Percentiles rank a stretch among this genome's conserved stretches.
phyloP scores from a whole-genome alignment of 148 eudicot species.

The Heliosperma pusillum region DNA sequence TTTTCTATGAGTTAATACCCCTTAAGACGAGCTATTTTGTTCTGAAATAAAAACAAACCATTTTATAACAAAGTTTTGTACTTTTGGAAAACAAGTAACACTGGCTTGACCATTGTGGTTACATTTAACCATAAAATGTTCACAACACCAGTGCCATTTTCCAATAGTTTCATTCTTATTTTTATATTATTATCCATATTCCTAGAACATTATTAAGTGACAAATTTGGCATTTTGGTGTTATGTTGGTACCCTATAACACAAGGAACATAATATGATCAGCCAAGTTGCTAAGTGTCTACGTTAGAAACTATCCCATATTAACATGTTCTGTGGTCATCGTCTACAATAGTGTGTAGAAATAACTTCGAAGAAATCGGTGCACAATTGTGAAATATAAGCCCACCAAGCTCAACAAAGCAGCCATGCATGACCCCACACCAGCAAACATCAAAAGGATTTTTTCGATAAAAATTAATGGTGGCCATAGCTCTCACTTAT shows the following conservation, averaged over 20 bases:
- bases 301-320: slow-evolving; percentile 26
- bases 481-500: slow-evolving; percentile 36
- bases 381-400: slow-evolving; percentile 8
- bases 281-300: slow-evolving; percentile 14
- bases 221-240: not conserved
- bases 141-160: no score
- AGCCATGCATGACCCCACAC: slow-evolving; percentile 32
- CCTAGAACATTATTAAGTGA: not conserved
- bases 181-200: no score
- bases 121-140: no score
- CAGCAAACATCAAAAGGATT: slow-evolving; percentile 24
- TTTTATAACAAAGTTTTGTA: no score
- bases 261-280: not conserved
- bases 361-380: slow-evolving; percentile 19
- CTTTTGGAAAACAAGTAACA: no score
- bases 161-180: no score
- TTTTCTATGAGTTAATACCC: no score
- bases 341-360: slow-evolving; percentile 19
- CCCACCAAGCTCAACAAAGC: slow-evolving; percentile 23
- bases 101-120: no score
- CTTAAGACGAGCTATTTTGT: no score
- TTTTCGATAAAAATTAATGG: slow-evolving; percentile 27
- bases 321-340: slow-evolving; percentile 34
- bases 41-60: no score
- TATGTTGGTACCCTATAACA: no score